phyloP scores from a whole-genome alignment of 2,329 filamentous ascomycete genomes.

The Cryphonectria radicalis region DNA sequence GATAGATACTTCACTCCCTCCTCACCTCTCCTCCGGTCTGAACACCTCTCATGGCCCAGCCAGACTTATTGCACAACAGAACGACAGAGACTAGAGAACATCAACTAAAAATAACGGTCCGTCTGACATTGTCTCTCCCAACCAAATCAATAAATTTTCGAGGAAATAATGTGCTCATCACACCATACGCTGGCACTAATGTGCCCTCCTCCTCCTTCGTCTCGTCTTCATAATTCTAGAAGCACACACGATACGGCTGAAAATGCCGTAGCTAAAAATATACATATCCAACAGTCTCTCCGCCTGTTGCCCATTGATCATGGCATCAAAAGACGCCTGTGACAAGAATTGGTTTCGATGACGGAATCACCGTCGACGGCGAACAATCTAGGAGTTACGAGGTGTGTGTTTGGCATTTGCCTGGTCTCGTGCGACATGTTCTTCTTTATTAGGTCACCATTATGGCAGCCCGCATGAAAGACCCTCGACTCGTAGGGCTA shows the following conservation, averaged over 20 bases:
- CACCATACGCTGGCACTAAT: background rate
- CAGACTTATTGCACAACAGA: background rate
- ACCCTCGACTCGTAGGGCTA: background rate
- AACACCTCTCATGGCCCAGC: no score
- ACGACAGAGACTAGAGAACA: background rate
- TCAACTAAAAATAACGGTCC: background rate
- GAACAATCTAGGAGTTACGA: background rate
- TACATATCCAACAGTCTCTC: background rate
- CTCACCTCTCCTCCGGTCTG: background rate
- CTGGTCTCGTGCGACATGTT: background rate
- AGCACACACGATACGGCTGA: background rate
- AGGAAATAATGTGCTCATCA: background rate
- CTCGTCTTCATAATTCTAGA: background rate
- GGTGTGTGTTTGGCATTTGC: background rate
- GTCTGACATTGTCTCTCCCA: background rate
- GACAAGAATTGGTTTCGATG: background rate
- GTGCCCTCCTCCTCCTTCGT: background rate
- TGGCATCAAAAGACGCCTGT: background rate
- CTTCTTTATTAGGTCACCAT: background rate
- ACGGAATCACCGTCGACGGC: background rate
- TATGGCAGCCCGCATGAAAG: background rate
- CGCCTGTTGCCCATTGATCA: background rate
- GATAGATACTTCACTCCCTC: background rate
- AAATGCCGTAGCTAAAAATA: background rate
- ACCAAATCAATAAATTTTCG: background rate